Conservation (phyloP, 768 basidiomycete genomes). For the Phaeotremella fagi region DNA sequence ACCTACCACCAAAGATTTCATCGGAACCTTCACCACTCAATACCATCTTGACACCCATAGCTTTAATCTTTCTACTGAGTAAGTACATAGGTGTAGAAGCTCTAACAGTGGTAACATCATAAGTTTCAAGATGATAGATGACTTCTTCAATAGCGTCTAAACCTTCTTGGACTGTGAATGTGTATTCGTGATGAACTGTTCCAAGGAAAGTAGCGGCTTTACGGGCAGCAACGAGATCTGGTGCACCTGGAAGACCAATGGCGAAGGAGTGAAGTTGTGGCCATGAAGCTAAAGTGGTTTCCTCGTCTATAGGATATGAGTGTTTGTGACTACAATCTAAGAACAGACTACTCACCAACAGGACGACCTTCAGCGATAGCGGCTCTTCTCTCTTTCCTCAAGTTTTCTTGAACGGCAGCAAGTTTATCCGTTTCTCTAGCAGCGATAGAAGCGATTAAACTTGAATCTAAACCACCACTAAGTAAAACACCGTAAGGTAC, state of each 20-base stretch:
- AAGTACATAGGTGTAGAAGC: conserved; percentile 99
- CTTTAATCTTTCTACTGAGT: conserved; percentile 95
- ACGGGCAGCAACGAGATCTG: conserved; percentile 86
- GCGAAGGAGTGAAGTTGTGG: conserved; percentile 97
- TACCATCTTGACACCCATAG: conserved; percentile 99
- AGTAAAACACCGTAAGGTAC: conserved; percentile 96
- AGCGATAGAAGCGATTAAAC: conserved; percentile 91
- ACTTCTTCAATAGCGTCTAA: conserved; percentile 95
- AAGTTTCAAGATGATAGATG: conserved; percentile 96
- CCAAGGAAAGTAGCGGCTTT: conserved; percentile 91
- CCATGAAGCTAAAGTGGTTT: conserved; percentile 71
- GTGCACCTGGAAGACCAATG: conserved; percentile 88
- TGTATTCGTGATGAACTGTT: conserved; percentile 94
- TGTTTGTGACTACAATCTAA: neutral
- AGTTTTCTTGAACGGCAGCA: conserved; percentile 68
- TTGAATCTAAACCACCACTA: conserved; percentile 91
- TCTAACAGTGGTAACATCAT: conserved; percentile 96
- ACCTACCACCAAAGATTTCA: conserved; percentile 86
- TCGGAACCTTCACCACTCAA: conserved; percentile 95
- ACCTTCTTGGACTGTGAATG: conserved; percentile 97
- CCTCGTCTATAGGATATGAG: conserved; percentile 41
- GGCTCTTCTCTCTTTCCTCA: conserved; percentile 54
- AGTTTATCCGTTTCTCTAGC: conserved; percentile 91
- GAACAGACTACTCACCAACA: conserved; percentile 18
- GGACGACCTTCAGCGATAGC: conserved; percentile 33